phyloP scores from a whole-genome alignment of 2,329 filamentous ascomycete species.

The Cladorrhinum sp. region DNA sequence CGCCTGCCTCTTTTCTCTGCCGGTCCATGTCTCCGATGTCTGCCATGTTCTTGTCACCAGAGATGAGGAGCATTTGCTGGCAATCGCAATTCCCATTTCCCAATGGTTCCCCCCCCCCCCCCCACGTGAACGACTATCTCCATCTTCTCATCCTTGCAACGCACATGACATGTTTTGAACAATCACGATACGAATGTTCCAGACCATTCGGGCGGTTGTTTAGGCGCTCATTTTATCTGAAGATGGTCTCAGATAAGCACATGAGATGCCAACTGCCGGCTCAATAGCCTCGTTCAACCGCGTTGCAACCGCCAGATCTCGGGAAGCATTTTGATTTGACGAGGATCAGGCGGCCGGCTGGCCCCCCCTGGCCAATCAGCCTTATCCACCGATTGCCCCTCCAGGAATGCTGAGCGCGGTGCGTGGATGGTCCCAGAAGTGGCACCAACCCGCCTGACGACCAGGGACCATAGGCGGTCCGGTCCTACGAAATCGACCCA shows the following conservation, averaged over 20 bases:
- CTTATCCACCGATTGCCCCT: background rate
- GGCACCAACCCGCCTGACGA: constrained; percentile 8
- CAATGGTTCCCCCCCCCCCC: background rate
- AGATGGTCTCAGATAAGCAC: background rate
- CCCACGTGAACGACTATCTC: background rate
- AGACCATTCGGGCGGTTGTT: background rate
- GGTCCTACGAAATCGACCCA: constrained; percentile 3
- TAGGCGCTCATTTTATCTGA: background rate
- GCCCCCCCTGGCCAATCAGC: constrained; percentile 1
- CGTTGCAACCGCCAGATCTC: constrained; percentile 66
- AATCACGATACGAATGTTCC: background rate
- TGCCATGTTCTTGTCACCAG: too few relatives aligned
- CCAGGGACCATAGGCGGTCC: background rate
- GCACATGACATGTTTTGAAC: background rate
- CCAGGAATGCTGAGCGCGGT: background rate
- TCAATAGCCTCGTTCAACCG: constrained; percentile 9
- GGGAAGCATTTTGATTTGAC: constrained; percentile 15
- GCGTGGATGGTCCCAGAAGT: constrained; percentile 16
- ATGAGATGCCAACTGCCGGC: constrained; percentile 5
- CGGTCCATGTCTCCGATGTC: too few relatives aligned
- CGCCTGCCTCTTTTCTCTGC: background rate
- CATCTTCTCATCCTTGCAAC: background rate
- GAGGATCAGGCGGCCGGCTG: constrained; percentile 18
- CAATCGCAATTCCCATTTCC: background rate
- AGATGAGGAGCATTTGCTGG: too few relatives aligned